These are phyloP conservation scores for Yarrowia divulgata DNA, from an alignment of 805 yeast species.

Conservation along the genomic window DNA sequence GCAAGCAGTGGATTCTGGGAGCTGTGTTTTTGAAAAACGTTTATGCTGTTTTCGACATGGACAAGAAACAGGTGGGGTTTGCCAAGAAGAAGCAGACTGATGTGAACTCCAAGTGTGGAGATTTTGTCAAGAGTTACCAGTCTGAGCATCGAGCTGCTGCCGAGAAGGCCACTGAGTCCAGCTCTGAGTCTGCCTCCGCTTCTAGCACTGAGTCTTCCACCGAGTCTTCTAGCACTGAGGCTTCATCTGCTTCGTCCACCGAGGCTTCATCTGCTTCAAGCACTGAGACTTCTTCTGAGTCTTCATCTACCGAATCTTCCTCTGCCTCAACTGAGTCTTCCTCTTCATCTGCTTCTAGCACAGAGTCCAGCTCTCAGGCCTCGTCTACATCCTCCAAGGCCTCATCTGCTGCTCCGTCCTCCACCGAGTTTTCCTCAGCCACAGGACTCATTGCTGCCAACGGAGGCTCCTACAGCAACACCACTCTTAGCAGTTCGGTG, in stretches of 20 bases:
- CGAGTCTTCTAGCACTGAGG: background rate
- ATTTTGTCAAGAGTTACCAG: constrained; percentile 27
- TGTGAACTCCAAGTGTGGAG: constrained; percentile 13
- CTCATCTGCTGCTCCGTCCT: background rate
- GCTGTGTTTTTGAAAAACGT: constrained; percentile 64
- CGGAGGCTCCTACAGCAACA: constrained; percentile 10
- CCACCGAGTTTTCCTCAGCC: background rate
- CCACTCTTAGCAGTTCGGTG: constrained; percentile 18
- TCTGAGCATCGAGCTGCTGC: constrained; percentile 1
- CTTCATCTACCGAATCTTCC: background rate
- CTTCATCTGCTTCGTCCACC: background rate
- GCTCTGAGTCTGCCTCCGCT: background rate
- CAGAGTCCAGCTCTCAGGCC: background rate
- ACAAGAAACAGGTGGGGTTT: constrained; percentile 59
- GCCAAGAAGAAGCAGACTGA: constrained; percentile 52
- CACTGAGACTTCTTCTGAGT: background rate
- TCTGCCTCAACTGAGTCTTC: background rate
- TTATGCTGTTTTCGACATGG: constrained; percentile 66
- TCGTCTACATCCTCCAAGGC: background rate
- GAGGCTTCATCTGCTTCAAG: background rate
- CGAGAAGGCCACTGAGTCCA: background rate
- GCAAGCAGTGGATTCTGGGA: constrained; percentile 67
- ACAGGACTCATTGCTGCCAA: constrained; percentile 12
- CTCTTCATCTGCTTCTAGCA: background rate
- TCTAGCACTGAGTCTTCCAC: constrained; percentile 2